phyloP scores from a whole-genome alignment of 306 rosid genomes.

The Casuarina glauca region DNA sequence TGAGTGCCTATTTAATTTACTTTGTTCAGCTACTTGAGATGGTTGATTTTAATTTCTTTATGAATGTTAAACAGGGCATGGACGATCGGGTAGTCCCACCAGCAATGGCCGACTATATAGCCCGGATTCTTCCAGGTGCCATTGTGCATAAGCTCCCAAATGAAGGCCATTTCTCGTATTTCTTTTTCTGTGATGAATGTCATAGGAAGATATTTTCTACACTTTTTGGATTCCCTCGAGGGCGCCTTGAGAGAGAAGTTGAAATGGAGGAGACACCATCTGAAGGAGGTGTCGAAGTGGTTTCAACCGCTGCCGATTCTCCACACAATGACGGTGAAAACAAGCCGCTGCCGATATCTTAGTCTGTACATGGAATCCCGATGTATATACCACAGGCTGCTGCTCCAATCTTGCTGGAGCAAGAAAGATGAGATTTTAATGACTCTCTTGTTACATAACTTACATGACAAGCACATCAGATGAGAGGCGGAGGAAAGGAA shows the following conservation, averaged over 20 bases:
- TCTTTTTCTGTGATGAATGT: slow-evolving; percentile 81
- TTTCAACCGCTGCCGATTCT: slow-evolving; percentile 30
- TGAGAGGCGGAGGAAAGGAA: slow-evolving; percentile 23
- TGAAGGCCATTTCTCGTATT: slow-evolving; percentile 90
- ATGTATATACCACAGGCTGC: slow-evolving; percentile 62
- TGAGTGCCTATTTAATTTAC: not conserved
- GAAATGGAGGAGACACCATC: slow-evolving; percentile 30
- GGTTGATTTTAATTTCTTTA: slow-evolving; percentile 13
- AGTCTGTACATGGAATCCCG: slow-evolving; percentile 28
- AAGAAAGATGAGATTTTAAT: slow-evolving; percentile 30
- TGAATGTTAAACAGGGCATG: slow-evolving; percentile 66
- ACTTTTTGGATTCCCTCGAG: slow-evolving; percentile 78
- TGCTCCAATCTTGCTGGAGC: slow-evolving; percentile 44
- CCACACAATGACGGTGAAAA: slow-evolving; percentile 38
- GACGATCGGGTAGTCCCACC: slow-evolving; percentile 82
- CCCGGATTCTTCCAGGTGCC: slow-evolving; percentile 73
- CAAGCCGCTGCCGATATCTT: slow-evolving; percentile 22
- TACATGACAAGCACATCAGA: slow-evolving; percentile 31
- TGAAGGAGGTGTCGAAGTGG: slow-evolving; percentile 37
- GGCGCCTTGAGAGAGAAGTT: slow-evolving; percentile 43
- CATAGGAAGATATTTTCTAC: slow-evolving; percentile 69
- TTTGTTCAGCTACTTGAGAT: not conserved
- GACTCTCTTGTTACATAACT: slow-evolving; percentile 6
- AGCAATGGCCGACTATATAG: slow-evolving; percentile 62
- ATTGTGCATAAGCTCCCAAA: slow-evolving; percentile 73